phyloP scores from a whole-genome alignment of 2,329 filamentous ascomycete genomes.

The Diaporthe capsici region DNA sequence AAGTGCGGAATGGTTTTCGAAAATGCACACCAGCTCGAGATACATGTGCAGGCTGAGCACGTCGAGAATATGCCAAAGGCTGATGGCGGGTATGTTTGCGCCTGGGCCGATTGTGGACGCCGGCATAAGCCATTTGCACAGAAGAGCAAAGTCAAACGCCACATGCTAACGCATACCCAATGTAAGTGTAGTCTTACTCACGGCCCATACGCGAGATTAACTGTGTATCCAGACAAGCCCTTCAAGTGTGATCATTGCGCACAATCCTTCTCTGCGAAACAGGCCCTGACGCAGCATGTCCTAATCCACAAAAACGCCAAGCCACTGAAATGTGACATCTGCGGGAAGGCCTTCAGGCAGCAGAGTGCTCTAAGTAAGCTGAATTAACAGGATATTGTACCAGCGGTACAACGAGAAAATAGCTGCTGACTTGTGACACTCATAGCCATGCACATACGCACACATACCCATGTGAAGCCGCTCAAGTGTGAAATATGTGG shows the following conservation, averaged over 20 bases:
- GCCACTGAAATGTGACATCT: constrained; percentile 32
- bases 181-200: constrained; percentile 59
- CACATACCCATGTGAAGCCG: constrained; percentile 76
- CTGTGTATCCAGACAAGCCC: constrained; percentile 66
- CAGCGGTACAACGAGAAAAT: neutral
- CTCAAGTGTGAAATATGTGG: constrained; percentile 70
- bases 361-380: constrained; percentile 75
- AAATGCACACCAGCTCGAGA: constrained; percentile 39
- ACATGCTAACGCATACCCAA: constrained; percentile 76
- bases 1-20: constrained; percentile 35
- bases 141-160: constrained; percentile 74
- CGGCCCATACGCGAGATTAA: constrained; percentile 16
- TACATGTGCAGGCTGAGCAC: constrained; percentile 39
- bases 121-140: constrained; percentile 66
- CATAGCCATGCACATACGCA: constrained; percentile 76
- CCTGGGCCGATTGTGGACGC: constrained; percentile 57
- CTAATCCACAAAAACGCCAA: constrained; percentile 73
- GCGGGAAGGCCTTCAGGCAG: constrained; percentile 63
- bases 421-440: neutral
- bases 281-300: constrained; percentile 77
- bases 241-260: constrained; percentile 69
- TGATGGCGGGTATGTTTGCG: constrained; percentile 33
- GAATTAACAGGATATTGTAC: neutral
- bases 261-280: constrained; percentile 74
- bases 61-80: constrained; percentile 34